A percentile compares a stretch with the other conserved stretches of the same genome.
Conservation (phyloP, 2,329 filamentous ascomycete genomes). For the Fusarium pseudocircinatum region DNA sequence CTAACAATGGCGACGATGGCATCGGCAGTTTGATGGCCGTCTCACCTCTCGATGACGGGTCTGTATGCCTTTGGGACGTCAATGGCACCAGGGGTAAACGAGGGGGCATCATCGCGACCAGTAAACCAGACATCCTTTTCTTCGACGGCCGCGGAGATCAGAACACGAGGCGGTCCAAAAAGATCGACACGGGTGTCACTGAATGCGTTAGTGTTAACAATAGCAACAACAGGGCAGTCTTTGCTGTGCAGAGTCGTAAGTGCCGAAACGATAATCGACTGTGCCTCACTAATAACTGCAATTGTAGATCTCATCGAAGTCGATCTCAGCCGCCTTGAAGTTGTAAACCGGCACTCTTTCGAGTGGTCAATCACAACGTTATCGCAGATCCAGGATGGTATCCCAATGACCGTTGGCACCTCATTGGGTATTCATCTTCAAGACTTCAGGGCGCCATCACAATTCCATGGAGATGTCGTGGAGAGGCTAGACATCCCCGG, state of each 20-base stretch:
- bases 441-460: slow-evolving; percentile 69
- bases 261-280: slow-evolving; percentile 23
- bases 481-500: slow-evolving; percentile 50
- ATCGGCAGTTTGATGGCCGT: slow-evolving; percentile 66
- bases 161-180: slow-evolving; percentile 63
- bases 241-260: slow-evolving; percentile 79
- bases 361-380: slow-evolving; percentile 86
- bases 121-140: slow-evolving; percentile 73
- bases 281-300: background rate
- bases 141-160: slow-evolving; percentile 59
- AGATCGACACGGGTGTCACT: slow-evolving; percentile 77
- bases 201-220: slow-evolving; percentile 87
- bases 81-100: slow-evolving; percentile 62
- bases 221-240: slow-evolving; percentile 73
- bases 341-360: slow-evolving; percentile 76
- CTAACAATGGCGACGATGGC: slow-evolving; percentile 60
- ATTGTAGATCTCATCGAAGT: slow-evolving; percentile 75
- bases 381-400: slow-evolving; percentile 71
- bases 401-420: slow-evolving; percentile 86
- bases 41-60: slow-evolving; percentile 85
- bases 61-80: slow-evolving; percentile 87
- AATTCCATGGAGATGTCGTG: slow-evolving; percentile 44
- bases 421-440: slow-evolving; percentile 83
- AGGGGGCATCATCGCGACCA: slow-evolving; percentile 73
- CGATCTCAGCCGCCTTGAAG: slow-evolving; percentile 77